Base-by-base conservation (phyloP, 352 stramenopile species). In the Phytophthora sp. region DNA sequence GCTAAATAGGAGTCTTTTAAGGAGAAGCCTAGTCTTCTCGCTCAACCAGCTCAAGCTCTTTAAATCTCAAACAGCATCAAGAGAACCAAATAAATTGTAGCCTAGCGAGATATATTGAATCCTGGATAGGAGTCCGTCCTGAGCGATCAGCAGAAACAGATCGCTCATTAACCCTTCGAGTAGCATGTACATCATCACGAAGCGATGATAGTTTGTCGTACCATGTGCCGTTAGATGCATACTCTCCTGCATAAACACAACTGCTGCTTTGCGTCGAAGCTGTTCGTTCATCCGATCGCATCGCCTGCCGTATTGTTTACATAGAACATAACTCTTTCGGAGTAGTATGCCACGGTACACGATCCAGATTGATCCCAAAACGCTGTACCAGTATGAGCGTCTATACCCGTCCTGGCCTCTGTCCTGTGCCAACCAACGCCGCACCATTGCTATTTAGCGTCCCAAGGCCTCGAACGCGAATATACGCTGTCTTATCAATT, bases 161-260 rank as follows among this genome's bases (percentile, higher is more conserved):
- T 77, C 69, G 9, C 45, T 60, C 69, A 77, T 77, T 1, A 77
- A 15, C 1, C 69, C 59, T 42, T 77, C 64, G 4, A 71, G 20
- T 4, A 77, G 29, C 23, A 67, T 41, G 21, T 68, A 66, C n/a
- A 77, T 2, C 39, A 73, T 39, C n/a, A 30, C 36, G 3, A 68
- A 13, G 9, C 63, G 63, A 13, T 73, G 55, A 12, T 50, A 58
- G 11, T 68, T 67, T 18, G 35, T 67, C 4, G 69, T 57, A 5
- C 36, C 56, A n/a, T 73, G 42, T 0, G 69, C 51, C 5, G 66
- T 67, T 33, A 74, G 55, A 5, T 60, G 46, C 54, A 61, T 45
- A 15, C 66, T 66, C 18, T 74, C 66, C 21, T 70, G 66, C 33
- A 74, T 61, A 7, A 63, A 66, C n/a, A 74, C 45, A 3, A 58